Conservation (phyloP, 2,329 filamentous ascomycete genomes). For the Laburnicola sp. region DNA sequence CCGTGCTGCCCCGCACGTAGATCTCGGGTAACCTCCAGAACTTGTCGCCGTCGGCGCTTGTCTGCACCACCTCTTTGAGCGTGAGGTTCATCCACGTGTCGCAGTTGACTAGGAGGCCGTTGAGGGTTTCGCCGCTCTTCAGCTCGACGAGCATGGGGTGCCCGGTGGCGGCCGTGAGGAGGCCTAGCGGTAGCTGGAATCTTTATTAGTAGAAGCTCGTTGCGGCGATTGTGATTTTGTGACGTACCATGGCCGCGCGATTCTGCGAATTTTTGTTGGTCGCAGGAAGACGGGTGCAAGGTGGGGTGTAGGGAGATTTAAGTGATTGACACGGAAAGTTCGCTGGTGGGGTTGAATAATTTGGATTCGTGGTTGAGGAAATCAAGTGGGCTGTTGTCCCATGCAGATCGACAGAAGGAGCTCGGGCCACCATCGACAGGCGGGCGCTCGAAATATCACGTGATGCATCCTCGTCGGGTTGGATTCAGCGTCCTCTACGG, state of each 20-base stretch:
- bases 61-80: conserved; percentile 95
- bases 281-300: neutral
- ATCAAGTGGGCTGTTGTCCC: conserved; percentile 1
- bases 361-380: neutral
- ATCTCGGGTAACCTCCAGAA: conserved; percentile 91
- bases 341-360: neutral
- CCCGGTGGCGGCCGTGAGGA: conserved; percentile 93
- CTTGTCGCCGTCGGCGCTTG: conserved; percentile 89
- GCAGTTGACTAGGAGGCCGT: conserved; percentile 93
- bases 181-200: conserved; percentile 67
- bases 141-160: conserved; percentile 97
- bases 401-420: neutral
- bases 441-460: too few species aligned
- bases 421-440: too few species aligned
- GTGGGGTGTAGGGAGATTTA: neutral
- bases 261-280: neutral
- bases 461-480: too few species aligned
- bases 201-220: conserved; percentile 15
- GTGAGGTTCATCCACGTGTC: conserved; percentile 99
- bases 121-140: conserved; percentile 96
- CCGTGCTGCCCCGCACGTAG: conserved; percentile 97
- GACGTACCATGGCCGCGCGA: conserved; percentile 30
- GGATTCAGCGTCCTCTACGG: too few species aligned
- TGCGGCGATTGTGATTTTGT: conserved; percentile 7
- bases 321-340: neutral